These are phyloP conservation scores for Ophiosphaerella korrae DNA, from an alignment of 2,329 filamentous ascomycete genomes.

Conservation along the genomic window DNA sequence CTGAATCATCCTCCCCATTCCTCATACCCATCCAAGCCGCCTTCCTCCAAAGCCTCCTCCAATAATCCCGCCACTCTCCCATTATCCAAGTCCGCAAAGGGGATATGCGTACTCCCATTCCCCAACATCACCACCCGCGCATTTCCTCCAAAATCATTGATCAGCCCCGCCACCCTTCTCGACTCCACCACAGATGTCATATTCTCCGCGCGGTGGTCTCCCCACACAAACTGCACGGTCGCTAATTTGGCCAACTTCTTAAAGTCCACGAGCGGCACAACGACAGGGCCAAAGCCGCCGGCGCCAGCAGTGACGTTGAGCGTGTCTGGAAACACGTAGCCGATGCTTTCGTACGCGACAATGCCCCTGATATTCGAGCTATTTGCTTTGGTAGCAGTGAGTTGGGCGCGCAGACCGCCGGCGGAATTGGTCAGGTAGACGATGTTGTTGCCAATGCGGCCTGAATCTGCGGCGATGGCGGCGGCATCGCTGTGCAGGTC, in stretches of 20 bases:
- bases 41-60: slow-evolving; percentile 23
- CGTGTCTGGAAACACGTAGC: slow-evolving; percentile 33
- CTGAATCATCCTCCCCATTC: slow-evolving; percentile 14
- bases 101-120: slow-evolving; percentile 32
- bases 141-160: slow-evolving; percentile 34
- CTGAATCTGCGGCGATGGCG: slow-evolving; percentile 31
- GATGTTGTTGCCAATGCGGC: slow-evolving; percentile 22
- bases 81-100: slow-evolving; percentile 33
- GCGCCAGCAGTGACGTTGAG: slow-evolving; percentile 24
- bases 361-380: slow-evolving; percentile 33
- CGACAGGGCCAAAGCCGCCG: slow-evolving; percentile 28
- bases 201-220: slow-evolving; percentile 29
- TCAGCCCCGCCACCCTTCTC: slow-evolving; percentile 20
- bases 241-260: slow-evolving; percentile 28
- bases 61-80: slow-evolving; percentile 23
- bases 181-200: slow-evolving; percentile 17
- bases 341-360: slow-evolving; percentile 31
- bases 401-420: slow-evolving; percentile 24
- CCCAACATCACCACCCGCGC: slow-evolving; percentile 28
- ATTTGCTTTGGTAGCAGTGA: slow-evolving; percentile 27
- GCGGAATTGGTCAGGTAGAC: slow-evolving; percentile 34
- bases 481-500: slow-evolving; percentile 27
- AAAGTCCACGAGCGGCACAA: slow-evolving; percentile 26
- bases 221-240: slow-evolving; percentile 30
- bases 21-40: slow-evolving; percentile 26